Evolutionary conservation across 1,284 basidiomycete species (phyloP).

Genomic region (Rhodotorula sp.): DNA sequence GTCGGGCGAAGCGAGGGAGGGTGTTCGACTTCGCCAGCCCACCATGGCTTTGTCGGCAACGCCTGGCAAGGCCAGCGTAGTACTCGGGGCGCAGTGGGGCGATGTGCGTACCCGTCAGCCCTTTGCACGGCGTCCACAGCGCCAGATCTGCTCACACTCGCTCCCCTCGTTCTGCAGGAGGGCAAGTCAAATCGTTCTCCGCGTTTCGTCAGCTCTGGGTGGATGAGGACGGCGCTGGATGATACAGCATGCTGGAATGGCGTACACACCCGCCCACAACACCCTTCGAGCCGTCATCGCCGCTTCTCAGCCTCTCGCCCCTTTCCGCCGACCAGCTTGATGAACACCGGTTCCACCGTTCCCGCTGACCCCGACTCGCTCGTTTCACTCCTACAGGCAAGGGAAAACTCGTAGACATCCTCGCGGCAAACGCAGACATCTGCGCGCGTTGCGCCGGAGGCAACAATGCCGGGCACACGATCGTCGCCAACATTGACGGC

Average conservation of each 20-base stretch:
- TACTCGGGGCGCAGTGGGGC: conserved; percentile 70
- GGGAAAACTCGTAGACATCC: conserved; percentile 91
- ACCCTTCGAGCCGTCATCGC: no score
- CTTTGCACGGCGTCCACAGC: not conserved
- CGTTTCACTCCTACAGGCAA: conserved; percentile 56
- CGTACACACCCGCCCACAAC: no score
- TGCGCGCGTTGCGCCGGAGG: conserved; percentile 97
- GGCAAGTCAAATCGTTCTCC: conserved; percentile 6
- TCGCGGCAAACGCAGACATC: conserved; percentile 82
- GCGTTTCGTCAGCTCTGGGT: not conserved
- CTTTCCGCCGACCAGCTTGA: not conserved
- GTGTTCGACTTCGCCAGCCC: not conserved
- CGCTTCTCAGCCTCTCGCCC: no score
- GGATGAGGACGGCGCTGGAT: not conserved
- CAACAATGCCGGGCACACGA: conserved; percentile 98
- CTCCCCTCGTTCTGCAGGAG: conserved; percentile 15
- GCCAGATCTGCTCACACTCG: not conserved
- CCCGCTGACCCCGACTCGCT: not conserved
- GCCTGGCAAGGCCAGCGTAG: conserved; percentile 28
- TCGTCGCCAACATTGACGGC: conserved; percentile 72
- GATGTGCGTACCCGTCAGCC: conserved; percentile 53
- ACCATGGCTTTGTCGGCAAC: conserved; percentile 1
- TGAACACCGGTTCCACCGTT: not conserved
- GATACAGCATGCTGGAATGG: no score
- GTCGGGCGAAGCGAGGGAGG: no score